Base-by-base conservation (phyloP, 345 rosid species). In the Rhodomyrtus tomentosa region DNA sequence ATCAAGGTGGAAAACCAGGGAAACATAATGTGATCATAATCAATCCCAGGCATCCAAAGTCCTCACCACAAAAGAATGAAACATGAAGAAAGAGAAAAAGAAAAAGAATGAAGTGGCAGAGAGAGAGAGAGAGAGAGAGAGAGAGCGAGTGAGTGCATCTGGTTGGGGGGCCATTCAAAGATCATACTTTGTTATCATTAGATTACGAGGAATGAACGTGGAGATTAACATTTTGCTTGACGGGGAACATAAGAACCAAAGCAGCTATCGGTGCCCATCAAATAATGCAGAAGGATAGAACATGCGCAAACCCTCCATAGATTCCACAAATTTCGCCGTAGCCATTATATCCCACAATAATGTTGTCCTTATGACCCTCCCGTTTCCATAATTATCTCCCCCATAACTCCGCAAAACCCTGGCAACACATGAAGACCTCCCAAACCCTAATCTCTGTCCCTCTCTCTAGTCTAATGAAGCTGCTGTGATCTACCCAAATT, bases 281-380 rank as follows among this genome's bases (percentile, higher is more conserved):
- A 85, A 89, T 85, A 79, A 85, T 87, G 87, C 45, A 81, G 56
- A 82, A 59, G 49, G 50, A 84, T n/a, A 45, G 82, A 87, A 87
- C 92, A 91, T 89, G 93, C 90, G 92, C 92, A 87, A 55, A 55
- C 58, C 83, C 27, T 80, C 82, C 38, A 50, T 76, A 84, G 86
- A 89, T 86, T 89, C 94, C 95, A 93, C 90, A 84, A 89, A 90
- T 91, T 89, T 91, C 90, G 90, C 91, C 74, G 0, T 85, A 86
- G 62, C 85, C 55, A 91, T 87, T 84, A 87, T 87, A 29, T 87
- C 50, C 49, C 27, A n/a, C 84, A 81, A 93, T 92, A 84, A 94
- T 92, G 93, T 45, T 92, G 95, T 91, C 94, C 91, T 84, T 48
- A 89, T 85, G 86, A 85, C 83, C 81, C 87, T 55, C 86, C 83